Evolutionary conservation across 441 rosid species (phyloP), one percentile per base, ranked within the genome.

Genomic region (Manihot esculenta): DNA sequence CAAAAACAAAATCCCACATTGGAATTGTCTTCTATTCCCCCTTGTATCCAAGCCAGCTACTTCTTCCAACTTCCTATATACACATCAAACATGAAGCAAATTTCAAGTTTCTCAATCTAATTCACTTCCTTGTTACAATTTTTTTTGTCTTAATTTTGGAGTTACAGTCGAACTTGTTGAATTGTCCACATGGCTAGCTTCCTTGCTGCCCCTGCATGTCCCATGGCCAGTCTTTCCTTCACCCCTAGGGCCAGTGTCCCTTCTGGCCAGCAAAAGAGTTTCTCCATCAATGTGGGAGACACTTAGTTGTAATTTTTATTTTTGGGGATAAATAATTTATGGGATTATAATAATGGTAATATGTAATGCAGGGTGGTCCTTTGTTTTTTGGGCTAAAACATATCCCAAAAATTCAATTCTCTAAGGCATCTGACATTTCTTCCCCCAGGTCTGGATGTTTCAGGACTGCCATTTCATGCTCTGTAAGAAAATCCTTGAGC

Each of bases 401-500:
- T 26, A 27, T 51, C 50, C 82, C 83, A 2, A 81, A 66, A 50
- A 27, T 80, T 58, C 78, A 57, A 70, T 48, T 79, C 69, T 49
- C 78, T 3, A 73, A 76, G 76, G 76, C 80, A 38, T 65, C 72
- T 26, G 68, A 56, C 54, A 63, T 68, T 61, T 64, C 68, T 27
- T 75, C 72, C 11, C 35, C 78, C 30, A 63, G 72, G n/a, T 74
- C 84, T 20, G 76, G 79, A 24, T 71, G 79, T 80, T 77, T 73
- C 56, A 77, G 56, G 73, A 78, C 80, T 21, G 51, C 74, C 51
- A 72, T 88, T 69, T 82, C 86, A 30, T 81, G 90, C 80, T 85
- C 80, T 69, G 90, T 86, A 79, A 83, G 83, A 56, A 64, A 53
- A 27, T 62, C n/a, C 24, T 50, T 21, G 45, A 2, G 7, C 26